These are phyloP conservation scores for Hymenoscyphus occultus DNA, from an alignment of 2,329 filamentous ascomycete genomes.

Conservation along the genomic window DNA sequence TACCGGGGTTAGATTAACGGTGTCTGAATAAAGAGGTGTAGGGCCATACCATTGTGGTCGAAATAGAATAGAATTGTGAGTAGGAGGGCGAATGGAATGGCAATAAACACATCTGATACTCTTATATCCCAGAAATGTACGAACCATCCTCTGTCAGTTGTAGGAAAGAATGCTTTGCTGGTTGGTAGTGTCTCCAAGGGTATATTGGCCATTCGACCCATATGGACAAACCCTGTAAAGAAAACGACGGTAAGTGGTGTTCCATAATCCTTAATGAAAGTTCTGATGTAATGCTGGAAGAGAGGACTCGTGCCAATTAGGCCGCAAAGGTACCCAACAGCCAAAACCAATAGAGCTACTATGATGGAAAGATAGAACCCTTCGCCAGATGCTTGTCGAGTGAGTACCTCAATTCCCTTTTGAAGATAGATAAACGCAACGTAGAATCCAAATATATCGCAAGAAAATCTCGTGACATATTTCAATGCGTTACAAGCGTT, in stretches of 20 bases:
- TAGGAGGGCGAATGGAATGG: constrained; percentile 81
- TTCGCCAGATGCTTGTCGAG: constrained; percentile 63
- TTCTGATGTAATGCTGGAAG: constrained; percentile 71
- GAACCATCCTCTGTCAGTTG: constrained; percentile 69
- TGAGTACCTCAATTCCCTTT: constrained; percentile 84
- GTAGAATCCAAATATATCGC: constrained; percentile 93
- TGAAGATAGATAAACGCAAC: constrained; percentile 90
- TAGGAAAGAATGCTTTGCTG: constrained; percentile 75
- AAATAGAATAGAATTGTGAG: constrained; percentile 87
- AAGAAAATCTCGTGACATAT: constrained; percentile 88
- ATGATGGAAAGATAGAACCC: constrained; percentile 77
- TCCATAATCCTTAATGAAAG: constrained; percentile 87
- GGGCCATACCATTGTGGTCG: constrained; percentile 71
- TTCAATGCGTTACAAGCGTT: constrained; percentile 87
- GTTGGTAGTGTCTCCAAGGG: constrained; percentile 71
- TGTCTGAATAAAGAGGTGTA: neutral
- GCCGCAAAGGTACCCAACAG: constrained; percentile 71
- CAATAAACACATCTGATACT: constrained; percentile 72
- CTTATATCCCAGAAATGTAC: constrained; percentile 77
- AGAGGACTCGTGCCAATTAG: constrained; percentile 67
- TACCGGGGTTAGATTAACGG: neutral
- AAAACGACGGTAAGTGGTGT: constrained; percentile 81
- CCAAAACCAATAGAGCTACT: constrained; percentile 73
- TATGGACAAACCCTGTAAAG: constrained; percentile 85
- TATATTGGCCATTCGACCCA: constrained; percentile 75